phyloP scores from a whole-genome alignment of 2,329 filamentous ascomycete species.

The Phoma sp. region DNA sequence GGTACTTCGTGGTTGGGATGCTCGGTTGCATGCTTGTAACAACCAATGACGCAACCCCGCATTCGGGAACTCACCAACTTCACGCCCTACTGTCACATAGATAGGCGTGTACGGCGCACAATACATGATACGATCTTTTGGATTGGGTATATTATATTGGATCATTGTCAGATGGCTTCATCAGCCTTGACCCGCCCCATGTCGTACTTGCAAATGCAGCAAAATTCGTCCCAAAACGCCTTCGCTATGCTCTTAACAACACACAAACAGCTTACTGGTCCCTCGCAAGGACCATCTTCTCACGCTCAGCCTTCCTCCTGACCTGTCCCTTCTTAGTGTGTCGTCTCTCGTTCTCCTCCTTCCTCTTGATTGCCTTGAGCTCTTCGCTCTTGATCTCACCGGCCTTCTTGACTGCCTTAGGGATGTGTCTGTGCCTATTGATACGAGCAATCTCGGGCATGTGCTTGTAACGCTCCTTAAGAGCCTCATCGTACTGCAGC shows the following conservation, averaged over 20 bases:
- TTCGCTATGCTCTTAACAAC: constrained; percentile 40
- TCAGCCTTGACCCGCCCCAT: neutral
- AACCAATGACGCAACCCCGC: constrained; percentile 10
- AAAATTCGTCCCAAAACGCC: constrained; percentile 30
- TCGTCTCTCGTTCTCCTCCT: constrained; percentile 91
- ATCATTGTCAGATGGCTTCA: neutral
- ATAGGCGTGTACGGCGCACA: neutral
- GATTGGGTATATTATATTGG: constrained; percentile 10
- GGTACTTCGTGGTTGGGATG: neutral
- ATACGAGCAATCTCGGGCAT: constrained; percentile 97
- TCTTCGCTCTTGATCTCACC: constrained; percentile 93
- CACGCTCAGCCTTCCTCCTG: constrained; percentile 77
- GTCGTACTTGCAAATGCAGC: constrained; percentile 9
- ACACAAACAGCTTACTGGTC: constrained; percentile 57
- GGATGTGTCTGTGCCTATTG: constrained; percentile 86
- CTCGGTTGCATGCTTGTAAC: constrained; percentile 6
- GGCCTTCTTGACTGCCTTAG: constrained; percentile 94
- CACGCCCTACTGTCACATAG: neutral
- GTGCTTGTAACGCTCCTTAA: constrained; percentile 84
- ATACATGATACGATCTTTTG: neutral
- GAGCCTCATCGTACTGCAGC: constrained; percentile 86
- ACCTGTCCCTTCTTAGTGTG: constrained; percentile 84
- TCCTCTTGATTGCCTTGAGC: constrained; percentile 82
- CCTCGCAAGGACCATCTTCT: constrained; percentile 85
- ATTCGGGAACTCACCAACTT: neutral